Base-by-base conservation (phyloP, 164 flowering plant species). In the Paratinospora sagittata region DNA sequence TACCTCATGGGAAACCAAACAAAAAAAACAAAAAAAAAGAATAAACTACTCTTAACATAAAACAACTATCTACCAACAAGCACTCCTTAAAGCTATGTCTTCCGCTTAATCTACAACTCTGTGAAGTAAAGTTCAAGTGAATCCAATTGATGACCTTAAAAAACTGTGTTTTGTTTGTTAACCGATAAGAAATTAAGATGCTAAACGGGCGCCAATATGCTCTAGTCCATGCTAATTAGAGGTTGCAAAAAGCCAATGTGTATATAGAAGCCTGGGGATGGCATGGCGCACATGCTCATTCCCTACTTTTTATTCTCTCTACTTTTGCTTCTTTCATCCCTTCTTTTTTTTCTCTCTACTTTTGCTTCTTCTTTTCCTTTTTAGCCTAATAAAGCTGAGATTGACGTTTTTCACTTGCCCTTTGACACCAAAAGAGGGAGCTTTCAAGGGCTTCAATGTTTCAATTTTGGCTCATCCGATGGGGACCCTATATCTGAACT, bases 381-480 rank as follows among this genome's bases (percentile, higher is more conserved):
- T 19, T 55, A 23, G 61, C 61, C 26, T 16, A 43, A 4, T 8
- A 55, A 55, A 55, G 61, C 21, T 55, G 61, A 55, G 24, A 55
- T 55, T 19, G 61, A 55, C 61, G n/a, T 55, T 55, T 55, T 55
- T 55, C 19, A 55, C 61, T 55, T n/a, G 61, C 61, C 19, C 61
- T 55, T 55, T 55, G 17, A 55, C 61, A 55, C 61, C 61, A 55
- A 55, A 55, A 55, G 61, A 21, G 24, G 19, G 61, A 55, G 24
- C 24, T 55, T n/a, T 55, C 61, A 55, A 55, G n/a, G 9, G 21
- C 24, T 55, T 55, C 61, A n/a, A n/a, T 55, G 61, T 55, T 55
- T 55, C 10, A 55, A 55, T 55, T 55, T 55, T 55, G 61, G 61
- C 61, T 21, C 24, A 55, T 55, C 61, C 61, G 0, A 8, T 55